Percentiles rank a stretch among this genome's conserved stretches.
These are phyloP conservation scores for Schizothecium vesticola DNA, from an alignment of 495 filamentous ascomycete genomes.

Conservation along the genomic window DNA sequence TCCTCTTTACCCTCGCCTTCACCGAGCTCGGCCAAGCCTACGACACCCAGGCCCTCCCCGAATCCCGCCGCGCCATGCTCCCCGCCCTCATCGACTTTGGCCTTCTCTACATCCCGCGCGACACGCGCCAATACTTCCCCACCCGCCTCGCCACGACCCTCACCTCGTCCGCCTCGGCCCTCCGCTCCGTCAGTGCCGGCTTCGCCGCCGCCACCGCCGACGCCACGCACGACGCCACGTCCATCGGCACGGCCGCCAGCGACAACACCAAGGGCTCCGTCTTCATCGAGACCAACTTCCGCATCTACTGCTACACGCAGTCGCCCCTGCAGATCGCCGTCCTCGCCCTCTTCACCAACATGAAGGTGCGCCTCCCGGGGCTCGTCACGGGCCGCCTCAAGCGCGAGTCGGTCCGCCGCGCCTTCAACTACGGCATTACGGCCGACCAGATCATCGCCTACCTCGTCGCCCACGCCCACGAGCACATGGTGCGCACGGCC, in stretches of 20 bases:
- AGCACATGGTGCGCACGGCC: slow-evolving; percentile 71
- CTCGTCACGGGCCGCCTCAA: slow-evolving; percentile 87
- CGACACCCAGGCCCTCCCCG: slow-evolving; percentile 69
- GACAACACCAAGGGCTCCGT: slow-evolving; percentile 63
- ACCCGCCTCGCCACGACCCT: slow-evolving; percentile 92
- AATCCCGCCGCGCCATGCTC: slow-evolving; percentile 79
- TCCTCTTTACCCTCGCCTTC: slow-evolving; percentile 91
- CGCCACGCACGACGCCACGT: slow-evolving; percentile 37
- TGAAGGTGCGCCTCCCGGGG: slow-evolving; percentile 84
- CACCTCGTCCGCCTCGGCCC: slow-evolving; percentile 69
- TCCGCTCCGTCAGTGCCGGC: slow-evolving; percentile 55
- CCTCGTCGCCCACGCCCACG: slow-evolving; percentile 82
- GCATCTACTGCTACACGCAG: slow-evolving; percentile 91
- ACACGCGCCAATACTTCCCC: slow-evolving; percentile 73
- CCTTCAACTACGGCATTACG: slow-evolving; percentile 87
- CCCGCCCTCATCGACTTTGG: slow-evolving; percentile 81
- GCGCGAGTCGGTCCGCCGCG: slow-evolving; percentile 74
- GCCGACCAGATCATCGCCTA: slow-evolving; percentile 90
- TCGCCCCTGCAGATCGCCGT: slow-evolving; percentile 91
- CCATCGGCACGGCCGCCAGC: slow-evolving; percentile 22
- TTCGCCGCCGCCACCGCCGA: slow-evolving; percentile 48
- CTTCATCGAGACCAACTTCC: slow-evolving; percentile 98
- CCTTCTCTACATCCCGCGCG: slow-evolving; percentile 67
- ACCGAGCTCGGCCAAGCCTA: slow-evolving; percentile 89
- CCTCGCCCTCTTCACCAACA: slow-evolving; percentile 79